phyloP scores from a whole-genome alignment of 2,329 filamentous ascomycete genomes.

The Neofusicoccum ribis region DNA sequence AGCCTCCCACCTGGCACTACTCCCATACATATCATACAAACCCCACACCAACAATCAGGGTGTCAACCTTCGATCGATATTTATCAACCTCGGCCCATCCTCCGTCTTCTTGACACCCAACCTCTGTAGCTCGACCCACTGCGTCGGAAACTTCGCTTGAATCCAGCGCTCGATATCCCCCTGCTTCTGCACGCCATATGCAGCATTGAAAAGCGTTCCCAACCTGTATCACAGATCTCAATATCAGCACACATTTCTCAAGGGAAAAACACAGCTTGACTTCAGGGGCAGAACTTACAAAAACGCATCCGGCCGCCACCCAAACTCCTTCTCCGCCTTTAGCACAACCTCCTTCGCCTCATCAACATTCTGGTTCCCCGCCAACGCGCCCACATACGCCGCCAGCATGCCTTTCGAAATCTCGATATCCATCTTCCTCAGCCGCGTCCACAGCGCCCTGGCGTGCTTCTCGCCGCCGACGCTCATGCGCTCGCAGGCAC shows the following conservation, averaged over 20 bases:
- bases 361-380: constrained; percentile 69
- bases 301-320: constrained; percentile 65
- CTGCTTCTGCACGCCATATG: constrained; percentile 66
- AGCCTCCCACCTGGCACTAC: no score
- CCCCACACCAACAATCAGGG: constrained; percentile 14
- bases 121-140: constrained; percentile 67
- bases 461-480: constrained; percentile 48
- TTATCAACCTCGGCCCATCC: constrained; percentile 24
- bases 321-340: constrained; percentile 66
- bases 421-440: constrained; percentile 74
- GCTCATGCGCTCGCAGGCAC: constrained; percentile 66
- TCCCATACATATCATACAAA: no score
- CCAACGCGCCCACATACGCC: constrained; percentile 75
- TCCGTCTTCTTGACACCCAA: constrained; percentile 39
- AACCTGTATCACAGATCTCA: constrained; percentile 52
- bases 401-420: constrained; percentile 72
- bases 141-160: constrained; percentile 62
- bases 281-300: constrained; percentile 59
- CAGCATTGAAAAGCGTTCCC: constrained; percentile 73
- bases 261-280: no score
- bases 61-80: constrained; percentile 26
- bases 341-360: constrained; percentile 67
- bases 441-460: constrained; percentile 66
- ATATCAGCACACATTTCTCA: background rate
- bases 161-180: constrained; percentile 74